Percentiles rank a stretch among this genome's conserved stretches.
These are phyloP conservation scores for Hymenoscyphus fraxineus DNA, from an alignment of 2,329 filamentous ascomycete genomes.

Conservation along the genomic window DNA sequence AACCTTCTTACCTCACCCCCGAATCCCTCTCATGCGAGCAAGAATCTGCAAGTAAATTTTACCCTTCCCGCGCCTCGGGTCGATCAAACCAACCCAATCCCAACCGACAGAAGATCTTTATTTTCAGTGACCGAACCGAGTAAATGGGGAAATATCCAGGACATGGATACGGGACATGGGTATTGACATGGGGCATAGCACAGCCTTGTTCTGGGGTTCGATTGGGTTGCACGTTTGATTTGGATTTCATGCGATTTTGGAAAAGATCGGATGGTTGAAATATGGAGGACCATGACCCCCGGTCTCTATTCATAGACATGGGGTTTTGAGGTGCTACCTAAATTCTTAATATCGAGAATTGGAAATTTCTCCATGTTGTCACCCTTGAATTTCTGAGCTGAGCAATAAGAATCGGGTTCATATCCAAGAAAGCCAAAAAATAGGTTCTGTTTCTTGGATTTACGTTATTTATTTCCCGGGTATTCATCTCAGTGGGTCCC, in stretches of 20 bases:
- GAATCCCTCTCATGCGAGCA: neutral
- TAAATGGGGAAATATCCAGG: too few relatives aligned
- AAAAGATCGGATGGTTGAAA: too few relatives aligned
- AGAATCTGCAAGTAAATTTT: neutral
- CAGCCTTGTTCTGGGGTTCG: too few relatives aligned
- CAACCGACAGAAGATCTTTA: neutral
- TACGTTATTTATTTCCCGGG: neutral
- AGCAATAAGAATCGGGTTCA: neutral
- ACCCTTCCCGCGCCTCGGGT: neutral
- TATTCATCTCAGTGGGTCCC: neutral
- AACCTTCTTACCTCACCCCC: neutral
- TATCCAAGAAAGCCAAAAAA: neutral
- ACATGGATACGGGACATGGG: too few relatives aligned
- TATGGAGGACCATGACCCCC: too few relatives aligned
- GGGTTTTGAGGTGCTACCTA: too few relatives aligned
- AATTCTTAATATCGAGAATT: neutral
- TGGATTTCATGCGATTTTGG: too few relatives aligned
- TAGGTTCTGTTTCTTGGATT: neutral
- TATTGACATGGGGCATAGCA: too few relatives aligned
- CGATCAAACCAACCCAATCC: neutral
- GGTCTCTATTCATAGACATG: too few relatives aligned
- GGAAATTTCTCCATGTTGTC: neutral
- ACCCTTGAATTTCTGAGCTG: neutral
- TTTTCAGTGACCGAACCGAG: too few relatives aligned
- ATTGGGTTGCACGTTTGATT: too few relatives aligned